Evolutionary conservation across 2,329 filamentous ascomycete species (phyloP).

Genomic region (Colletotrichum costaricense): DNA sequence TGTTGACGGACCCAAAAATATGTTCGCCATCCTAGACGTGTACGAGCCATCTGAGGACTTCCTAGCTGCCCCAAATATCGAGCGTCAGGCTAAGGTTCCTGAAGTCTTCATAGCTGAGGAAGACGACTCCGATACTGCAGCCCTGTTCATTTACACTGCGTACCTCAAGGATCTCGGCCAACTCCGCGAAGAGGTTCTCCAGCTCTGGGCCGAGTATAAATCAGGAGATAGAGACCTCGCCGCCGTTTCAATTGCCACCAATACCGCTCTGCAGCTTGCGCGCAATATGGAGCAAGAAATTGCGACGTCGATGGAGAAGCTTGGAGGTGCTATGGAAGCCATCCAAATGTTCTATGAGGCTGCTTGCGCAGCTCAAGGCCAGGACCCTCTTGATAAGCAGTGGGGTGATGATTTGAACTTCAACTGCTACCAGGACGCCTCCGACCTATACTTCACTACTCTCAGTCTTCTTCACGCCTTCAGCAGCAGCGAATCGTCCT

Average conservation of each 20-base stretch:
- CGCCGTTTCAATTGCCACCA: slow-evolving; percentile 49
- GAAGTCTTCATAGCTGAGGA: slow-evolving; percentile 45
- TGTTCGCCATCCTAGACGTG: slow-evolving; percentile 48
- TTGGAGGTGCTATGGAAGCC: not conserved
- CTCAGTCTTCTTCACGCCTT: not conserved
- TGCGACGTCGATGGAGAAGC: slow-evolving; percentile 31
- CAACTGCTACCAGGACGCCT: not conserved
- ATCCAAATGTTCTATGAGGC: slow-evolving; percentile 1
- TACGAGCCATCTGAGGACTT: slow-evolving; percentile 53
- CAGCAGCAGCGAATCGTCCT: not conserved
- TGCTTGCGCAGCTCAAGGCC: slow-evolving; percentile 2
- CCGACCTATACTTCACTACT: slow-evolving; percentile 1
- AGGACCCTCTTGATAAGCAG: not conserved
- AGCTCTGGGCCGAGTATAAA: slow-evolving; percentile 46
- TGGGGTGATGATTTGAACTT: slow-evolving; percentile 10
- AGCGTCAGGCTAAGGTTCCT: not conserved
- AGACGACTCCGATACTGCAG: slow-evolving; percentile 37
- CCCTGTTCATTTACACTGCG: slow-evolving; percentile 40
- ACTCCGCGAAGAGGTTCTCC: slow-evolving; percentile 42
- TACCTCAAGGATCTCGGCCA: slow-evolving; percentile 45
- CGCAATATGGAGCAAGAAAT: slow-evolving; percentile 46
- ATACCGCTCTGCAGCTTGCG: slow-evolving; percentile 49
- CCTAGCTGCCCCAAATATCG: slow-evolving; percentile 43
- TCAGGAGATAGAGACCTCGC: slow-evolving; percentile 43
- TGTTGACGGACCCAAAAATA: slow-evolving; percentile 37